Base-by-base conservation (phyloP, 192 early-diverging fungal genomes). In the Entomortierella chlamydospora region DNA sequence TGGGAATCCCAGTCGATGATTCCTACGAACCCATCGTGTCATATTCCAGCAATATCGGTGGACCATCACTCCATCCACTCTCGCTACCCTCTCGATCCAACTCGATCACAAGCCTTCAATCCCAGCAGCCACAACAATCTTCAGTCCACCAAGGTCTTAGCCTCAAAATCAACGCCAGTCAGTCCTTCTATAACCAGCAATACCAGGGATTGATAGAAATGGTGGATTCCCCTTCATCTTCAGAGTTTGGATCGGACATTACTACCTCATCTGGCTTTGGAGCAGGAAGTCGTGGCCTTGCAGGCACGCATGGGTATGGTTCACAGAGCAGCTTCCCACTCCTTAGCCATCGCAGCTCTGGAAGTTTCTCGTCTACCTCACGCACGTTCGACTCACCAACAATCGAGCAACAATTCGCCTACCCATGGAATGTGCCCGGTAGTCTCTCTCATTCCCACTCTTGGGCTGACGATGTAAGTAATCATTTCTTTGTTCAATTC, bases 161-260 rank as follows among this genome's bases (percentile, higher is more conserved):
- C 12, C 47, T 78, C 18, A 78, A 78, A 56, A 57, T 70, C 43
- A 78, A 78, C 52, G 2, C 29, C 45, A 47, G 23, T 43, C 60
- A 62, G 20, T 62, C 57, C 0, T 26, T 62, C 29, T 77, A 68
- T 29, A 65, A 60, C 0, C 73, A 77, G 34, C 70, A 72, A 55
- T 79, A 70, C 39, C 76, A 79, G 7, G 76, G 76, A 31, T 66
- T 70, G 26, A 65, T 79, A 63, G 76, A 79, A 34, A 70, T 79
- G 63, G 63, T 66, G 15, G 68, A 79, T 17, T 79, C 76, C 4
- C 76, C 76, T 20, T 61, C 63, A 13, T 49, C 65, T 2, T 57
- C 66, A 1, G 73, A 68, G 37, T 70, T 60, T 34, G 23, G 39
- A 7, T 5, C 66, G 4, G 53, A 64, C n/a, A 33, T 49, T 13